Percentiles rank a stretch among this genome's conserved stretches.
phyloP scores from a whole-genome alignment of 306 rosid species.

The Prinsepia uniflora region DNA sequence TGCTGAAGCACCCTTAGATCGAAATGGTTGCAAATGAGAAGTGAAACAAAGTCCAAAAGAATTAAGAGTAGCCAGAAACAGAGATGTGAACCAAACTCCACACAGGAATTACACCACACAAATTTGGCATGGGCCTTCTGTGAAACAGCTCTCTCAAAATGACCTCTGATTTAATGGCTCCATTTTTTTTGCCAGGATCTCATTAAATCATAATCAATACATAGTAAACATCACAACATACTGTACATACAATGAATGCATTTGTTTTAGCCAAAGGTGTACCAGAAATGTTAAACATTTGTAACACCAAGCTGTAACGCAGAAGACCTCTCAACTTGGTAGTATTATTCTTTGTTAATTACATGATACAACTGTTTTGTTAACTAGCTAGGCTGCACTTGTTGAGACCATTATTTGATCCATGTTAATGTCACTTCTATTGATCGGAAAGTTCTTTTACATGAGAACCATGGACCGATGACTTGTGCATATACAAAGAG shows the following conservation, averaged over 20 bases:
- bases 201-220: too few species aligned
- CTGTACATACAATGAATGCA: too few species aligned
- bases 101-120: too few species aligned
- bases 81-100: too few species aligned
- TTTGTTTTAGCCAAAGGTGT: too few species aligned
- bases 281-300: too few species aligned
- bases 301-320: background rate
- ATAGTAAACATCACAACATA: too few species aligned
- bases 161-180: slow-evolving; percentile 51
- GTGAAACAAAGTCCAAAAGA: slow-evolving; percentile 79
- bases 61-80: background rate
- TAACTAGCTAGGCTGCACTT: background rate
- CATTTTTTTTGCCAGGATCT: slow-evolving; percentile 17
- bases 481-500: background rate
- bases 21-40: slow-evolving; percentile 47
- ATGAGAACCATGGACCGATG: background rate
- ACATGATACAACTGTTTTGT: background rate
- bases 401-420: background rate
- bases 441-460: background rate
- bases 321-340: background rate
- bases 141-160: slow-evolving; percentile 69
- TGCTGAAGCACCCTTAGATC: slow-evolving; percentile 30
- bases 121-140: slow-evolving; percentile 63
- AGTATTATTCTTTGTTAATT: background rate
- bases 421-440: background rate